phyloP scores from a whole-genome alignment of 805 yeast genomes.

The Candida boidinii region DNA sequence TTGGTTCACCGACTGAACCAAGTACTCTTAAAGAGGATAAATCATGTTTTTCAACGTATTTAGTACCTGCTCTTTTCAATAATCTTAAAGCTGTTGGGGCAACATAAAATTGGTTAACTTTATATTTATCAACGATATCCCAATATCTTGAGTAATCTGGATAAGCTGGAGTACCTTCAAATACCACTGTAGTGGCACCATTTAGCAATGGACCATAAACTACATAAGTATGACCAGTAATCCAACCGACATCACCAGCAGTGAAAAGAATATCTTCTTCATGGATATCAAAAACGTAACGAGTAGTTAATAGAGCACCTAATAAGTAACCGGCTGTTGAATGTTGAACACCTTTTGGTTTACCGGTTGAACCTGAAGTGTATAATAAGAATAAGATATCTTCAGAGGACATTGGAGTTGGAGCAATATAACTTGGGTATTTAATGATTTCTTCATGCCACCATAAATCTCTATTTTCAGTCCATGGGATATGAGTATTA shows the following conservation, averaged over 20 bases:
- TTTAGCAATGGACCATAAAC: constrained; percentile 71
- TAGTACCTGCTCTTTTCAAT: constrained; percentile 66
- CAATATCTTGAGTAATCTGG: constrained; percentile 76
- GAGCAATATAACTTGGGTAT: constrained; percentile 63
- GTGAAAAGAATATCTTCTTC: constrained; percentile 70
- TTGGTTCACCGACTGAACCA: constrained; percentile 85
- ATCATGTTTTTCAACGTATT: constrained; percentile 51
- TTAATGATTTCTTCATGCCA: constrained; percentile 67
- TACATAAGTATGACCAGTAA: constrained; percentile 80
- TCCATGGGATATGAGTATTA: constrained; percentile 40
- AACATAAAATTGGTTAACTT: constrained; percentile 72
- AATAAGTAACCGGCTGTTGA: constrained; percentile 73
- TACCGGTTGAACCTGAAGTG: constrained; percentile 84
- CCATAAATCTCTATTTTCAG: constrained; percentile 58
- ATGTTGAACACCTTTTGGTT: constrained; percentile 83
- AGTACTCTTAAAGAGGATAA: constrained; percentile 57
- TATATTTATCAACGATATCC: constrained; percentile 65
- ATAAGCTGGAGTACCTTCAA: constrained; percentile 84
- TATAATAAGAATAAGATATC: constrained; percentile 75
- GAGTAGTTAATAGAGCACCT: constrained; percentile 66
- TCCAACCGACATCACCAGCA: constrained; percentile 91
- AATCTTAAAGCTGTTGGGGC: constrained; percentile 81
- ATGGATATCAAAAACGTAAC: constrained; percentile 70
- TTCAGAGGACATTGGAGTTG: constrained; percentile 68
- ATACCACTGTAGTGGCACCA: constrained; percentile 74